Evolutionary conservation across 331 rosid species (phyloP).

Genomic region (Quercus phellos): DNA sequence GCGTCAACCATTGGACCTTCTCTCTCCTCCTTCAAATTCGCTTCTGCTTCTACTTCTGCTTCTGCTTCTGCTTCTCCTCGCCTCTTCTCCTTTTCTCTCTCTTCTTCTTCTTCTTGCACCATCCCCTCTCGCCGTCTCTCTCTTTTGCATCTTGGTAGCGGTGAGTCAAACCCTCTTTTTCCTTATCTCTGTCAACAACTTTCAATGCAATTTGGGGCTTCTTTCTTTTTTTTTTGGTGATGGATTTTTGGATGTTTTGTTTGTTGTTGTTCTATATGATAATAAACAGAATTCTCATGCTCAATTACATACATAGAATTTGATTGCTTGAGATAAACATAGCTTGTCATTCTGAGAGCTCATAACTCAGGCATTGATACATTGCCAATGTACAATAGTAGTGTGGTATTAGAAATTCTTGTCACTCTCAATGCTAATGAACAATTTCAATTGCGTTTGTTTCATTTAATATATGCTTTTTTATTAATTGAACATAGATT

Average conservation of each 20-base stretch:
- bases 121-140: slow-evolving; percentile 41
- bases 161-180: slow-evolving; percentile 26
- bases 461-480: not conserved
- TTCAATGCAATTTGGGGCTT: not conserved
- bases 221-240: not conserved
- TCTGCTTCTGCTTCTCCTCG: slow-evolving; percentile 34
- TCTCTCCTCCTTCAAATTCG: slow-evolving; percentile 46
- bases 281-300: not conserved
- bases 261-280: not conserved
- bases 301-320: not conserved
- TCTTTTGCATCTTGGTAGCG: slow-evolving; percentile 35
- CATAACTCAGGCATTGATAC: not conserved
- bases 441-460: not conserved
- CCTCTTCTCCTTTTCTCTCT: slow-evolving; percentile 31
- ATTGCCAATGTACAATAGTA: not conserved
- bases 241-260: not conserved
- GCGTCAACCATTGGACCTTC: slow-evolving; percentile 74
- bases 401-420: not conserved
- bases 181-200: not conserved
- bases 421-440: not conserved
- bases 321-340: not conserved
- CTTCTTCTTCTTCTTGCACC: slow-evolving; percentile 29
- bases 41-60: slow-evolving; percentile 28
- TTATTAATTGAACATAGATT: not conserved
- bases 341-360: no score